Evolutionary conservation across 1,284 basidiomycete genomes (phyloP).

Genomic region (Puccinia novopanici): DNA sequence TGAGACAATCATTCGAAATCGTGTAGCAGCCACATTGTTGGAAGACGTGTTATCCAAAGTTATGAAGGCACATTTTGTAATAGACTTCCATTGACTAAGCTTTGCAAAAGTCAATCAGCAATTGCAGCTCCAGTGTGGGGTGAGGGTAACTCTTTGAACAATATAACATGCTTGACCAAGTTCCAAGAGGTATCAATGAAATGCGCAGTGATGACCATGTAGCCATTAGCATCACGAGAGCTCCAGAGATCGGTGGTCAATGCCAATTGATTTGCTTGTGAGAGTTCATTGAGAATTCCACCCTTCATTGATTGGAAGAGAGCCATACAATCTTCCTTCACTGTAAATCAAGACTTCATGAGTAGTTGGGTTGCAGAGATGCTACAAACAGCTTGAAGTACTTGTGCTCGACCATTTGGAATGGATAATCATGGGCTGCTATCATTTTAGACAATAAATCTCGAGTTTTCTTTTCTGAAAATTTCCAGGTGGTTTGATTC

Average conservation of each 20-base stretch:
- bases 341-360: background rate
- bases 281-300: background rate
- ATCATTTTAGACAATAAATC: background rate
- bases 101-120: background rate
- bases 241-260: conserved; percentile 9
- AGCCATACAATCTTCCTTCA: background rate
- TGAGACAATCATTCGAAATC: conserved; percentile 4
- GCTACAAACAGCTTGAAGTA: background rate
- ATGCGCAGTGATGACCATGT: conserved; percentile 1
- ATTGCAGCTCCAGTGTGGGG: conserved; percentile 14
- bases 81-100: background rate
- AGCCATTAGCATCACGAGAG: background rate
- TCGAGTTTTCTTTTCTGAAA: background rate
- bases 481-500: background rate
- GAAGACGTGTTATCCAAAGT: conserved; percentile 2
- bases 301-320: background rate
- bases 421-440: background rate
- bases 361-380: background rate
- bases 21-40: background rate
- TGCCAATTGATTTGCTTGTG: background rate
- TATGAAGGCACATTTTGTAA: conserved; percentile 6
- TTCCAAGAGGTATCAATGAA: background rate
- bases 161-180: background rate
- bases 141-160: conserved; percentile 7
- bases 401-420: background rate